These are phyloP conservation scores for Cryptococcus jaspeensis DNA, from an alignment of 1,284 basidiomycete species.

Conservation along the genomic window DNA sequence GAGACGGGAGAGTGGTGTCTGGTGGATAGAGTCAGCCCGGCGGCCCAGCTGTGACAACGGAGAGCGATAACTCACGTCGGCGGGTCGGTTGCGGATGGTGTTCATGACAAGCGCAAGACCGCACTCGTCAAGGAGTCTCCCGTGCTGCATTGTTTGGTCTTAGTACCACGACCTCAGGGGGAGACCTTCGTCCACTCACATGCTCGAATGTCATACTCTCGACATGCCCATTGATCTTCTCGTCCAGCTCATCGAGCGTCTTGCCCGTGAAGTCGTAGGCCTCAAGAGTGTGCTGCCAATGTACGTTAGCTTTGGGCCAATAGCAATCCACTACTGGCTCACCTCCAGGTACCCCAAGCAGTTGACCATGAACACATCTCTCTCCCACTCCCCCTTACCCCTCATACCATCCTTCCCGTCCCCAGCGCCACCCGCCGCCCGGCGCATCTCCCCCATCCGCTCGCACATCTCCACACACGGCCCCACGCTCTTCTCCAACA, in stretches of 20 bases:
- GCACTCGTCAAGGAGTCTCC: slow-evolving; percentile 67
- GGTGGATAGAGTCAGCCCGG: background rate
- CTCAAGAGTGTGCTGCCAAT: slow-evolving; percentile 64
- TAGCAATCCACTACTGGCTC: background rate
- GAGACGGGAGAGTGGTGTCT: slow-evolving; percentile 60
- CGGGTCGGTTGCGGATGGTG: slow-evolving; percentile 59
- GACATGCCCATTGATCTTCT: slow-evolving; percentile 64
- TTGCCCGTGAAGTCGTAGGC: slow-evolving; percentile 68
- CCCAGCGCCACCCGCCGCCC: slow-evolving; percentile 45
- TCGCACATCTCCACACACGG: slow-evolving; percentile 76
- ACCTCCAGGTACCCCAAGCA: slow-evolving; percentile 77
- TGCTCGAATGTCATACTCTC: slow-evolving; percentile 72
- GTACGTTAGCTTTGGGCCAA: slow-evolving; percentile 6
- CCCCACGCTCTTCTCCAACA: slow-evolving; percentile 77
- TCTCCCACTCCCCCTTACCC: slow-evolving; percentile 65
- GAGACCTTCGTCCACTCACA: slow-evolving; percentile 55
- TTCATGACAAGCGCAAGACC: slow-evolving; percentile 67
- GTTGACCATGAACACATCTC: slow-evolving; percentile 76
- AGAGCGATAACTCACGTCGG: slow-evolving; percentile 55
- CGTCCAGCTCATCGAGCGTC: slow-evolving; percentile 62
- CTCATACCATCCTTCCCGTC: slow-evolving; percentile 20
- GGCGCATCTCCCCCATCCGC: slow-evolving; percentile 64
- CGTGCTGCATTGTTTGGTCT: slow-evolving; percentile 57
- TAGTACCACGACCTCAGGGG: too few species aligned
- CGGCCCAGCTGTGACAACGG: background rate